These are phyloP conservation scores for Erucastrum elatum DNA, from an alignment of 345 rosid species.

Conservation along the genomic window DNA sequence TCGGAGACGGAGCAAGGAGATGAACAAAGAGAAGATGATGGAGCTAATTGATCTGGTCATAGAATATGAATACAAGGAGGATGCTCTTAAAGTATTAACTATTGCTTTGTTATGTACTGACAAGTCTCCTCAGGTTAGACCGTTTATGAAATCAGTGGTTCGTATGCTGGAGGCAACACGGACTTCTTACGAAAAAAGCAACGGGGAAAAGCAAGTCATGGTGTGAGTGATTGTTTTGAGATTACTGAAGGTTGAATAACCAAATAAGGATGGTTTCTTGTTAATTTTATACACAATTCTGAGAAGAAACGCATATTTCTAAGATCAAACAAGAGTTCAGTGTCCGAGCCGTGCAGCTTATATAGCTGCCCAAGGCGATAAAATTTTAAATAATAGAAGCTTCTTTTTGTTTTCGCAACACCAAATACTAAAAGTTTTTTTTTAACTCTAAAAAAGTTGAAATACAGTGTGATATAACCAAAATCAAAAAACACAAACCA, in stretches of 20 bases:
- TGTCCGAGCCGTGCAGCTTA: no score
- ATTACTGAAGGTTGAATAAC: constrained; percentile 5
- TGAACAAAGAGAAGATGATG: constrained; percentile 42
- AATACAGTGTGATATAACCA: no score
- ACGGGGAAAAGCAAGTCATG: constrained; percentile 7
- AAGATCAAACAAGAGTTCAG: background rate
- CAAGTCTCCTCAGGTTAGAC: constrained; percentile 60
- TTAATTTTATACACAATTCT: background rate
- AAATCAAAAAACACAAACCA: no score
- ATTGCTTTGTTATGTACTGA: constrained; percentile 68
- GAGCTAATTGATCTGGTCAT: constrained; percentile 53
- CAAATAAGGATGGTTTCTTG: background rate
- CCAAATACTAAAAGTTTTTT: no score
- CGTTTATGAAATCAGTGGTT: constrained; percentile 76
- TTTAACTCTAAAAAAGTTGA: no score
- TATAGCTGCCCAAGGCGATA: no score
- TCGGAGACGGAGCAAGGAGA: constrained; percentile 38
- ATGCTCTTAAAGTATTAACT: constrained; percentile 56
- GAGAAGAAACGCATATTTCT: background rate
- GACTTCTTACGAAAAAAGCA: constrained; percentile 29
- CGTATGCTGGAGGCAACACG: constrained; percentile 74
- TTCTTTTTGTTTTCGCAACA: no score
- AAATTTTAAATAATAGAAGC: no score
- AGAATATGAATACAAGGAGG: constrained; percentile 47
- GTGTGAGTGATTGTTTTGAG: constrained; percentile 4